These are phyloP conservation scores for Amylostereum chailletii DNA, from an alignment of 1,284 basidiomycete genomes.

Conservation along the genomic window DNA sequence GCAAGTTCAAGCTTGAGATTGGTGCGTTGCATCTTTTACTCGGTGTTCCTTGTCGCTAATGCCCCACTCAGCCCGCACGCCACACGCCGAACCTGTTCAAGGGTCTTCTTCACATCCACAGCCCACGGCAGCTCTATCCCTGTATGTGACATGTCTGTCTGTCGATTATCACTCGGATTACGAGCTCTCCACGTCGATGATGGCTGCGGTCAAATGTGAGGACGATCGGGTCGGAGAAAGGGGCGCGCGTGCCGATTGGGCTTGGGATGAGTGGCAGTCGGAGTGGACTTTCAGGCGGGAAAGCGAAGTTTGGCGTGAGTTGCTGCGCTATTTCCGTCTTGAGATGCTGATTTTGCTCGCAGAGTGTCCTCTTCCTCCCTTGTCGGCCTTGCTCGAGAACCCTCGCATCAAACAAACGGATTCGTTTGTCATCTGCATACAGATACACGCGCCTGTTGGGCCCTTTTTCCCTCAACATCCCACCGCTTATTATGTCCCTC, in stretches of 20 bases:
- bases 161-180: constrained; percentile 53
- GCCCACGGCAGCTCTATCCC: constrained; percentile 34
- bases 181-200: constrained; percentile 57
- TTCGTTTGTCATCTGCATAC: constrained; percentile 61
- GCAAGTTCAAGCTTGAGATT: constrained; percentile 67
- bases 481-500: constrained; percentile 54
- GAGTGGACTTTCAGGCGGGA: constrained; percentile 60
- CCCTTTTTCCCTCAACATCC: constrained; percentile 60
- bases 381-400: constrained; percentile 55
- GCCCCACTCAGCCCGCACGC: constrained; percentile 5
- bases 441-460: constrained; percentile 60
- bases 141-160: constrained; percentile 60
- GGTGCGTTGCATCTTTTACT: constrained; percentile 25
- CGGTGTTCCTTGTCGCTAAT: too few species aligned
- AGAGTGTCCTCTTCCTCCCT: constrained; percentile 60
- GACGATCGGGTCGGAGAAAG: constrained; percentile 52
- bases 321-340: not conserved
- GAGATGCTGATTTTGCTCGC: constrained; percentile 3
- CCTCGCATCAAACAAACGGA: constrained; percentile 48
- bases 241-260: constrained; percentile 61
- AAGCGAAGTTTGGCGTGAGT: constrained; percentile 63
- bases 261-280: constrained; percentile 62
- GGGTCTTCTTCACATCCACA: constrained; percentile 16
- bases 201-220: constrained; percentile 64
- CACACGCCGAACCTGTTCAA: not conserved